Percentiles rank a stretch among this genome's conserved stretches.
phyloP scores from a whole-genome alignment of 1,284 basidiomycete species.

The Sporisorium exsertum region DNA sequence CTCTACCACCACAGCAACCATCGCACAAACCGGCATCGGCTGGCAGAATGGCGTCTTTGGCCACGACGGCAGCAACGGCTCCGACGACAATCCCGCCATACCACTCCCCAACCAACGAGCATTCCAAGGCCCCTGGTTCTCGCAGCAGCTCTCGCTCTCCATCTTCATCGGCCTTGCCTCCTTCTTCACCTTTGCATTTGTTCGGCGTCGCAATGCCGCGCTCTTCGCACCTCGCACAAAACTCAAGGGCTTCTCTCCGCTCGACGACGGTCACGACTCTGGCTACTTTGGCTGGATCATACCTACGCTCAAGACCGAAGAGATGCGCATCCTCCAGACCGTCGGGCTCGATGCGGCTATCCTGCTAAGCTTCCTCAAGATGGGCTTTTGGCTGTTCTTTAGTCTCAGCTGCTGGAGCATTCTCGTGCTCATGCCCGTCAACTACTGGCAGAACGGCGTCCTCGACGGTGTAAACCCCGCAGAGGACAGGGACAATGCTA shows the following conservation, averaged over 20 bases:
- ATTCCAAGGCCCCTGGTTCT: conserved; percentile 83
- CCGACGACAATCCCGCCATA: conserved; percentile 33
- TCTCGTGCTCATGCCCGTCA: conserved; percentile 67
- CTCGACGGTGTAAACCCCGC: conserved; percentile 67
- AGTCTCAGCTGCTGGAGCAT: conserved; percentile 77
- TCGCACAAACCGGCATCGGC: conserved; percentile 2
- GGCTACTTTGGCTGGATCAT: conserved; percentile 94
- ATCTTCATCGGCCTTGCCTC: conserved; percentile 80
- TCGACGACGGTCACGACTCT: conserved; percentile 79
- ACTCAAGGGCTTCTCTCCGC: conserved; percentile 92
- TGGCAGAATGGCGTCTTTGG: background rate
- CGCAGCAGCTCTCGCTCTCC: conserved; percentile 86
- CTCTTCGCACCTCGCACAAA: conserved; percentile 92
- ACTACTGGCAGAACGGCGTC: conserved; percentile 66
- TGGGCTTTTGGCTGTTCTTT: conserved; percentile 88
- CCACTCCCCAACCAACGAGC: conserved; percentile 45
- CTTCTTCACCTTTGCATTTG: conserved; percentile 88
- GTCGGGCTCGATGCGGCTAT: conserved; percentile 96
- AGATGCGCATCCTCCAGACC: conserved; percentile 93
- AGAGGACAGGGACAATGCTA: conserved; percentile 49
- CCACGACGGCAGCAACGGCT: conserved; percentile 19
- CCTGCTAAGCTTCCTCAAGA: conserved; percentile 93
- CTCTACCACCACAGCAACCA: conserved; percentile 7
- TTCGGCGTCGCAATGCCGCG: conserved; percentile 86
- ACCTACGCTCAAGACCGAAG: conserved; percentile 88